phyloP scores from a whole-genome alignment of 2,329 filamentous ascomycete genomes.

The Cladophialophora bantiana region DNA sequence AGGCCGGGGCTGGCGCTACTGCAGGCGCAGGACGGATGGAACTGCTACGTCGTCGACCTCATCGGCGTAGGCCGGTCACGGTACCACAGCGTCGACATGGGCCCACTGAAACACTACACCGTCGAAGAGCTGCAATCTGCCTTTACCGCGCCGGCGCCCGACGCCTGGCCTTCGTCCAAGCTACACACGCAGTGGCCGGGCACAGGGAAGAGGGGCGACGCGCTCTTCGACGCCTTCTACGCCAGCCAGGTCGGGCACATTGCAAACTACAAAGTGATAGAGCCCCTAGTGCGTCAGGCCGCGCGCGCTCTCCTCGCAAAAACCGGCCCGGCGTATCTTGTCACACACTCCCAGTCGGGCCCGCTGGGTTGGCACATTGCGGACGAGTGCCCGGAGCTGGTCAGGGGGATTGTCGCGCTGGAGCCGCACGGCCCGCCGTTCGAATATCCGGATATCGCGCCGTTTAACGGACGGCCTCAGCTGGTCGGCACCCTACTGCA shows the following conservation, averaged over 20 bases:
- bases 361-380: conserved; percentile 23
- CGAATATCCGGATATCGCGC: conserved; percentile 11
- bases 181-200: conserved; percentile 50
- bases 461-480: conserved; percentile 10
- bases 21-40: conserved; percentile 17
- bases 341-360: conserved; percentile 44
- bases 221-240: conserved; percentile 21
- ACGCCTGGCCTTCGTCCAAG: conserved; percentile 1
- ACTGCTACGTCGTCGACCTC: conserved; percentile 51
- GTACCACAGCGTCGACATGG: conserved; percentile 19
- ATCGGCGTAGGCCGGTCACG: conserved; percentile 51
- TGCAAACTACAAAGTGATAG: conserved; percentile 39
- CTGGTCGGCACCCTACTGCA: conserved; percentile 33
- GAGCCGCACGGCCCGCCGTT: conserved; percentile 33
- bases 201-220: conserved; percentile 35
- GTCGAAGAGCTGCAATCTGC: conserved; percentile 10
- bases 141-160: conserved; percentile 14
- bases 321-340: conserved; percentile 34
- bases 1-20: conserved; percentile 50
- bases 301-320: conserved; percentile 5
- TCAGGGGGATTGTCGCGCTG: conserved; percentile 55
- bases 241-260: conserved; percentile 23
- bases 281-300: not conserved
- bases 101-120: conserved; percentile 17
- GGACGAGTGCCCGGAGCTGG: conserved; percentile 51